Conservation (phyloP, 2,329 filamentous ascomycete genomes). For the Apiospora marii region DNA sequence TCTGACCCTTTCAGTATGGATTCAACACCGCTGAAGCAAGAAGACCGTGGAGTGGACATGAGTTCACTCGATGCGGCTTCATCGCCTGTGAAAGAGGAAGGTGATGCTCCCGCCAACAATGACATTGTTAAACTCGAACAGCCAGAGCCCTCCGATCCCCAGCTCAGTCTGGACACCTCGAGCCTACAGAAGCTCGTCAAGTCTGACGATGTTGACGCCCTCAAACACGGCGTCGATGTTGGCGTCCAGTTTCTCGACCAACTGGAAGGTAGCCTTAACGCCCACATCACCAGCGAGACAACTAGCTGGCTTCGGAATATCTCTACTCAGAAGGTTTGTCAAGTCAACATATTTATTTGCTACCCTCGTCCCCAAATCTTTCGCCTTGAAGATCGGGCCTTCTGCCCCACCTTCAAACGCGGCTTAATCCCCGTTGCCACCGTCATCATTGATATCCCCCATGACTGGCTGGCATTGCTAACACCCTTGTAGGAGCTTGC, state of each 20-base stretch:
- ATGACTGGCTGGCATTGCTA: not conserved
- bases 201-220: not conserved
- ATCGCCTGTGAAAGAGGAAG: not conserved
- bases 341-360: not conserved
- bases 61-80: not conserved
- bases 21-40: not conserved
- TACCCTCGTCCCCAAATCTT: not conserved
- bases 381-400: not conserved
- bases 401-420: not conserved
- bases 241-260: constrained; percentile 5
- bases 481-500: not conserved
- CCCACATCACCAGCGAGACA: not conserved
- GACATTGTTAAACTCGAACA: not conserved
- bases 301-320: constrained; percentile 9
- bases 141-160: not conserved
- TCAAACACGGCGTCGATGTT: not conserved
- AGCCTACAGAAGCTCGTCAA: not conserved
- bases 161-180: not conserved
- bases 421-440: not conserved
- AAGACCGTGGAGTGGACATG: not conserved
- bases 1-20: not conserved
- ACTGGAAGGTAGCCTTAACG: not conserved
- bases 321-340: not conserved
- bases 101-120: not conserved
- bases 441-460: not conserved